A percentile compares a stretch with the other conserved stretches of the same genome.
Conservation (phyloP, 306 rosid genomes). For the Quercus agrifolia region DNA sequence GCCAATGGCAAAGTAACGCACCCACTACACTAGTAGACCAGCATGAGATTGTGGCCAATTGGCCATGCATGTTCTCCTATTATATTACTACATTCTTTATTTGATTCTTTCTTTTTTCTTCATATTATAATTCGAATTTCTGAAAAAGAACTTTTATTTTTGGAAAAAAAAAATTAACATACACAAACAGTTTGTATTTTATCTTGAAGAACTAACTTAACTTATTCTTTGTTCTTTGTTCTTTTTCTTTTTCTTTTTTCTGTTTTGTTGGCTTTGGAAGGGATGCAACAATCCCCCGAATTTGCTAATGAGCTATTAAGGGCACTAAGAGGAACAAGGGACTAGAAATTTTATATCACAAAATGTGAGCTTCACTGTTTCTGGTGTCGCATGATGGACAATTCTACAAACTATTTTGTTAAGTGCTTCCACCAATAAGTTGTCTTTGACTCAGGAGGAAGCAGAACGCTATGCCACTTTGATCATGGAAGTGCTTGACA, state of each 20-base stretch:
- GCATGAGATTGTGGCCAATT: too few species aligned
- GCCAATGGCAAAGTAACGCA: too few species aligned
- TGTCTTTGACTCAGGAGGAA: constrained; percentile 70
- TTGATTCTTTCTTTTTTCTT: too few species aligned
- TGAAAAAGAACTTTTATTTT: too few species aligned
- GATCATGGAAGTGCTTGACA: constrained; percentile 68
- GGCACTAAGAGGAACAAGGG: constrained; percentile 54
- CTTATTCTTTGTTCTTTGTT: not conserved
- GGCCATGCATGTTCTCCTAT: too few species aligned
- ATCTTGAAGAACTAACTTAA: constrained; percentile 2
- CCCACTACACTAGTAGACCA: too few species aligned
- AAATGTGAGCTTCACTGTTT: constrained; percentile 52
- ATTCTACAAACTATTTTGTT: constrained; percentile 49
- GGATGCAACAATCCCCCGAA: constrained; percentile 67
- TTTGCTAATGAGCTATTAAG: constrained; percentile 64
- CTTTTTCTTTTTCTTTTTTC: not conserved
- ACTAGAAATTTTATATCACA: constrained; percentile 48
- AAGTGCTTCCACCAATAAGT: constrained; percentile 66
- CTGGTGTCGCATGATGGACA: constrained; percentile 53
- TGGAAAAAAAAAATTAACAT: too few species aligned
- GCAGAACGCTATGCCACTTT: constrained; percentile 65
- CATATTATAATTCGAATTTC: too few species aligned
- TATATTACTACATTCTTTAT: too few species aligned
- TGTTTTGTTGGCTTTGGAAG: constrained; percentile 23
- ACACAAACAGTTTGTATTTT: too few species aligned